A percentile compares a stretch with the other conserved stretches of the same genome.
Conservation (phyloP, 78 protist species). For the Protostelium mycophagum region DNA sequence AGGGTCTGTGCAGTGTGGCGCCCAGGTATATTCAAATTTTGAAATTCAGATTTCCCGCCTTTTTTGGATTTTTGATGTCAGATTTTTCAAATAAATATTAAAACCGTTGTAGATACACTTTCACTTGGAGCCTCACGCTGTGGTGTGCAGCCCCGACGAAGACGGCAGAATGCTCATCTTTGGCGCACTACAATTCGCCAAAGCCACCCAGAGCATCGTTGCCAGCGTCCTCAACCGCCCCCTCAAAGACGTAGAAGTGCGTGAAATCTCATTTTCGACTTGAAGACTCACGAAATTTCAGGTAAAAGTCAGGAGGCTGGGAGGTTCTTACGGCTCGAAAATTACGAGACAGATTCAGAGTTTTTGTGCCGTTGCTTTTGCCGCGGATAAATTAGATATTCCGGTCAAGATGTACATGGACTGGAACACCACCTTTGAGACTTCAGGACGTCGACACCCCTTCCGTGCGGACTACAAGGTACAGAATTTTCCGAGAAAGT, state of each 20-base stretch:
- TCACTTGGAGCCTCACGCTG: slow-evolving; percentile 86
- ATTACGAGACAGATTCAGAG: slow-evolving; percentile 45
- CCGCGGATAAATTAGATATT: slow-evolving; percentile 40
- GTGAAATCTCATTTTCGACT: neutral
- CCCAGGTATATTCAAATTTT: no score
- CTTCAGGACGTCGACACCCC: slow-evolving; percentile 86
- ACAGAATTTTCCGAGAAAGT: no score
- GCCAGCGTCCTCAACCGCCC: slow-evolving; percentile 75
- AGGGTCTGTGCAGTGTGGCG: slow-evolving; percentile 1
- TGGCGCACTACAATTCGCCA: slow-evolving; percentile 75
- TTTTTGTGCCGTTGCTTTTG: slow-evolving; percentile 58
- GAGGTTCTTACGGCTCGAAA: slow-evolving; percentile 99
- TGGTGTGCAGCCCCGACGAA: slow-evolving; percentile 84
- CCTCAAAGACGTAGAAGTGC: slow-evolving; percentile 41
- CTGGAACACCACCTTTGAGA: slow-evolving; percentile 78
- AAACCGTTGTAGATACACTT: slow-evolving; percentile 98
- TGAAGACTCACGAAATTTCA: neutral
- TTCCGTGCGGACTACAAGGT: slow-evolving; percentile 60
- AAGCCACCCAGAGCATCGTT: slow-evolving; percentile 67
- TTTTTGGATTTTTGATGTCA: no score
- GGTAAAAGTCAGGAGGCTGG: slow-evolving; percentile 67
- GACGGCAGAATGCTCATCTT: slow-evolving; percentile 34
- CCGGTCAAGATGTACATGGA: slow-evolving; percentile 76
- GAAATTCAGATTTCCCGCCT: no score
- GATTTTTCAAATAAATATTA: no score